Evolutionary conservation across 305 asterid genomes (phyloP), one percentile per base, ranked within the genome.

Genomic region (Solanum hybrid): DNA sequence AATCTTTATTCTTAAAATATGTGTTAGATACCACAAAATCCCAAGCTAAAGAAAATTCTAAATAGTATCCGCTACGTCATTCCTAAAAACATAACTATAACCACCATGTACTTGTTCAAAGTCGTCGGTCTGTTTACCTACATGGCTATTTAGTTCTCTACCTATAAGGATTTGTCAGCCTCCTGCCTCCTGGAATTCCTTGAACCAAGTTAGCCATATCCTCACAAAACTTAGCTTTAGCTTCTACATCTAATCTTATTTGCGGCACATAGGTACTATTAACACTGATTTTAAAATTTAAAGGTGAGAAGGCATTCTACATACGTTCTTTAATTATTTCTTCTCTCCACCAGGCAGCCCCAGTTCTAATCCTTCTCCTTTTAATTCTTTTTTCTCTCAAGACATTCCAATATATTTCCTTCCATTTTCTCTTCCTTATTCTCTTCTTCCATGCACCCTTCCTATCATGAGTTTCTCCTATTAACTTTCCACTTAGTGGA

Each of bases 361-460:
- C 37, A 29, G 73, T 1, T 83, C 73, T 83, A 83, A 84, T 18
- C 42, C 42, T 83, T 46, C 36, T 83, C 16, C 28, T 46, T 29
- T 20, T 14, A 18, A 24, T 84, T 16, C 10, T 51, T 84, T 40
- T 40, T 28, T 42, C 73, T 82, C 73, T 82, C 73, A 42, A 83
- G 87, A 83, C 3, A 8, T 16, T 83, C 87, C 28, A 28, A 83
- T 46, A 83, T 83, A 67, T 18, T 35, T 42, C 87, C 24, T 42
- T 83, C 71, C 73, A 83, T 83, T 83, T 82, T 83, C 73, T 83
- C 87, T 42, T 83, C 87, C 39, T 28, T 42, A 83, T 83, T 42
- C 20, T 83, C 87, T 29, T 42, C 37, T 46, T 83, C 71, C 11
- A 28, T 40, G 37, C 71, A 82, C 71, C 69, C 26, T 82, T 28